Evolutionary conservation across 1,284 basidiomycete species (phyloP).

Genomic region (Puccinia novopanici): DNA sequence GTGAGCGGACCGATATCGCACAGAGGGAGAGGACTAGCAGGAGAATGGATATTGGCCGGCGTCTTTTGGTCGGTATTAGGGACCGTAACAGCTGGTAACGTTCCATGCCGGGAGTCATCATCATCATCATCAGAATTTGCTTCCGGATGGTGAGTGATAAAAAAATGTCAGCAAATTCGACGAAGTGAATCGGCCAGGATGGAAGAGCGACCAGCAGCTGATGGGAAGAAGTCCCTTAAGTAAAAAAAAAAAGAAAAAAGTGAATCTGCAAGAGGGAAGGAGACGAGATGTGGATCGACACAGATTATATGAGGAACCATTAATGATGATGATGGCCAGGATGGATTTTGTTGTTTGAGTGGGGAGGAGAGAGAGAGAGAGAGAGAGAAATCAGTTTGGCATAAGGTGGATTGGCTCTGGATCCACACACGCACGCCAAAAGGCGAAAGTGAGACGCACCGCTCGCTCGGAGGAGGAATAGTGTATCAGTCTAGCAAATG

Average conservation of each 20-base stretch:
- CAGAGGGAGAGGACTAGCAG: slow-evolving; percentile 1
- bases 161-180: not conserved
- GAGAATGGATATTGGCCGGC: not conserved
- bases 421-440: too few species aligned
- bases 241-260: too few species aligned
- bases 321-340: not conserved
- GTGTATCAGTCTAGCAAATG: too few species aligned
- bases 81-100: not conserved
- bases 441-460: too few species aligned
- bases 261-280: not conserved
- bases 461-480: too few species aligned
- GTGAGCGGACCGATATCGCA: slow-evolving; percentile 7
- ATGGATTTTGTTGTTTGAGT: not conserved
- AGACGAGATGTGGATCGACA: not conserved
- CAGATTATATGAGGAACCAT: not conserved
- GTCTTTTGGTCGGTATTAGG: not conserved
- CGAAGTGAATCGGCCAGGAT: not conserved
- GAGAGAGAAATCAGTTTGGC: not conserved
- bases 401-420: not conserved
- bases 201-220: too few species aligned
- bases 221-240: not conserved
- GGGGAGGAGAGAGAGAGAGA: too few species aligned
- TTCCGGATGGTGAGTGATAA: not conserved
- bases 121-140: not conserved
- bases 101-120: not conserved